Base-by-base conservation (phyloP, 164 flowering plant species). In the Annona squamosa region DNA sequence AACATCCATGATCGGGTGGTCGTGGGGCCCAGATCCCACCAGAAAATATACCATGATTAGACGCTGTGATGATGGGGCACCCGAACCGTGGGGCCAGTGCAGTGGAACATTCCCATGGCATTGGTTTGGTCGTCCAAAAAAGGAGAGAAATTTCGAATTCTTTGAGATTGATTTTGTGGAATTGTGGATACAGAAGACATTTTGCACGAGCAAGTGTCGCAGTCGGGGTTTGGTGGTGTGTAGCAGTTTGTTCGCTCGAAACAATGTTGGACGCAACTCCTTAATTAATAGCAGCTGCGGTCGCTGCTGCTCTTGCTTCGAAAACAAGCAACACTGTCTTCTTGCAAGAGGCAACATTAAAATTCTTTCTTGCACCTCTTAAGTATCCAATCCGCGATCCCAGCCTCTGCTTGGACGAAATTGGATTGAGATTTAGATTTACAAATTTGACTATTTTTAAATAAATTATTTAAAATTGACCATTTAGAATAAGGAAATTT, bases 311-410 rank as follows among this genome's bases (percentile, higher is more conserved):
- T 73, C 26, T 76, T 67, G 43, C 84, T 79, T 81, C 59, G 6
- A 76, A 79, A 75, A 82, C 77, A 82, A 80, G 85, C 67, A 84
- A 77, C 77, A 75, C 5, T 70, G 43, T 68, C 71, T 65, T 9
- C 18, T 19, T 10, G 43, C 42, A 10, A n/a, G 26, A 5, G 17
- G 2, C 41, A 65, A 5, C 59, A 46, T 46, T 46, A 4, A 63
- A 63, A 57, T 52, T 52, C 59, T 9, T 3, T 52, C 59, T 26
- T 26, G 37, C 37, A 26, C 37, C 3, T 52, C 59, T 52, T 52
- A 52, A 10, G 9, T 52, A 26, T 26, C 37, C 37, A 26, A 26
- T 26, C 37, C 1, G 37, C 37, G 37, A 26, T 26, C 37, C 37
- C 37, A 26, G 37, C 37, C 37, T 26, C 37, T 26, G 37, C 37